A percentile compares a stretch with the other conserved stretches of the same genome.
These are phyloP conservation scores for Penicillium odoratum DNA, from an alignment of 495 filamentous ascomycete species.

Conservation along the genomic window DNA sequence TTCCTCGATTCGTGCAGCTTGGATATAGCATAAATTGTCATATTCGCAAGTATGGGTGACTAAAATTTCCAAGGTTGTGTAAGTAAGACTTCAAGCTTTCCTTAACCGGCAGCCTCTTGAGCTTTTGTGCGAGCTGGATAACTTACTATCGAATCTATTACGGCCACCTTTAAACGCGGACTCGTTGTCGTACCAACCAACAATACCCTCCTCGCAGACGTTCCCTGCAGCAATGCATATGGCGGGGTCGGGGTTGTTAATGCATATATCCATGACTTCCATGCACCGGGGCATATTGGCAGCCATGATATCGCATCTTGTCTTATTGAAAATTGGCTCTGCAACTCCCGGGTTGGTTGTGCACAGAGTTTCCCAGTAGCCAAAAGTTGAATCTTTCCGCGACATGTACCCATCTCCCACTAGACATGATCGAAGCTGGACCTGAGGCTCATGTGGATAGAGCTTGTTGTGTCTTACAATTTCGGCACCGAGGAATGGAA, in stretches of 20 bases:
- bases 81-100: neutral
- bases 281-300: constrained; percentile 44
- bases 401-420: constrained; percentile 43
- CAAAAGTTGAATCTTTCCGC: constrained; percentile 31
- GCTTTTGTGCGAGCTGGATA: neutral
- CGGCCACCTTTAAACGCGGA: constrained; percentile 30
- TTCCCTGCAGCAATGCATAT: constrained; percentile 27
- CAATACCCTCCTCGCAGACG: constrained; percentile 35
- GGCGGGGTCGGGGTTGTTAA: constrained; percentile 27
- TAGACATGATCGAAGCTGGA: constrained; percentile 38
- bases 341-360: constrained; percentile 42
- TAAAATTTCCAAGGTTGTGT: constrained; percentile 4
- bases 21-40: constrained; percentile 39
- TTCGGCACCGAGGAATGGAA: constrained; percentile 35
- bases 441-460: constrained; percentile 28
- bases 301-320: constrained; percentile 45
- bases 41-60: constrained; percentile 38
- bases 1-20: constrained; percentile 26
- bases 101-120: too few relatives aligned
- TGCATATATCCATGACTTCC: constrained; percentile 33
- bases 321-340: constrained; percentile 42
- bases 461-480: constrained; percentile 37
- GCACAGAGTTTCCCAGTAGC: constrained; percentile 48
- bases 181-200: constrained; percentile 38
- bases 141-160: constrained; percentile 44